Percentiles rank a stretch among this genome's conserved stretches.
Evolutionary conservation across 2,329 filamentous ascomycete genomes (phyloP).

Genomic region (Beauveria medogensis): DNA sequence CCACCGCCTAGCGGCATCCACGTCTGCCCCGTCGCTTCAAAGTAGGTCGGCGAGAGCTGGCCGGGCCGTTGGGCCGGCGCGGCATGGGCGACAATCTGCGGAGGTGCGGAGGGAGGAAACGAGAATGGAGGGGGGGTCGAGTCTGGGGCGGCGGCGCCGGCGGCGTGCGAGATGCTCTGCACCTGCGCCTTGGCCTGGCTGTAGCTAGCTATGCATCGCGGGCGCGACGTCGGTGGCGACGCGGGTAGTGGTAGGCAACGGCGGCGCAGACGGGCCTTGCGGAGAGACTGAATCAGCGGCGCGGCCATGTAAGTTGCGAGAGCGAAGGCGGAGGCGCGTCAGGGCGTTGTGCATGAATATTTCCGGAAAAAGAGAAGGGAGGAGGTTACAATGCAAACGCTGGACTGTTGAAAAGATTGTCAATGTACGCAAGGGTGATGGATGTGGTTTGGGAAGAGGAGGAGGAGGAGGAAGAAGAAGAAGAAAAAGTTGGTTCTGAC

Average conservation of each 20-base stretch:
- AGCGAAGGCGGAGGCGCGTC: not conserved
- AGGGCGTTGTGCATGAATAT: not conserved
- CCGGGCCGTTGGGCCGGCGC: constrained; percentile 8
- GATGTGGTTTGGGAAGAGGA: not conserved
- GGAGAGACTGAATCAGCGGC: not conserved
- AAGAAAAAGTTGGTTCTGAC: not conserved
- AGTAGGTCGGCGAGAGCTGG: constrained; percentile 20
- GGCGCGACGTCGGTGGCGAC: not conserved
- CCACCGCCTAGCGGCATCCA: constrained; percentile 20
- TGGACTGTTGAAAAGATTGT: not conserved
- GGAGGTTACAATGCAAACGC: not conserved
- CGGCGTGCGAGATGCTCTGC: constrained; percentile 14
- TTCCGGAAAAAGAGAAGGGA: not conserved
- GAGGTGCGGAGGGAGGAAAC: not conserved
- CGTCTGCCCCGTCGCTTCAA: constrained; percentile 23
- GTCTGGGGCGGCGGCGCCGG: not conserved
- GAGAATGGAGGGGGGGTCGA: not conserved
- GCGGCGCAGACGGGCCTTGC: constrained; percentile 5
- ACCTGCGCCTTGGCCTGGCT: constrained; percentile 24
- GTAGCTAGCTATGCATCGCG: constrained; percentile 22
- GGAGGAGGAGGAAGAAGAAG: not conserved
- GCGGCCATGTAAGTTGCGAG: not conserved
- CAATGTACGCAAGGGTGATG: too few species aligned
- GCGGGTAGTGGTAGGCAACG: not conserved
- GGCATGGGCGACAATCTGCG: constrained; percentile 7